phyloP scores from a whole-genome alignment of 2,329 filamentous ascomycete species.

The Fusarium veterinarium region DNA sequence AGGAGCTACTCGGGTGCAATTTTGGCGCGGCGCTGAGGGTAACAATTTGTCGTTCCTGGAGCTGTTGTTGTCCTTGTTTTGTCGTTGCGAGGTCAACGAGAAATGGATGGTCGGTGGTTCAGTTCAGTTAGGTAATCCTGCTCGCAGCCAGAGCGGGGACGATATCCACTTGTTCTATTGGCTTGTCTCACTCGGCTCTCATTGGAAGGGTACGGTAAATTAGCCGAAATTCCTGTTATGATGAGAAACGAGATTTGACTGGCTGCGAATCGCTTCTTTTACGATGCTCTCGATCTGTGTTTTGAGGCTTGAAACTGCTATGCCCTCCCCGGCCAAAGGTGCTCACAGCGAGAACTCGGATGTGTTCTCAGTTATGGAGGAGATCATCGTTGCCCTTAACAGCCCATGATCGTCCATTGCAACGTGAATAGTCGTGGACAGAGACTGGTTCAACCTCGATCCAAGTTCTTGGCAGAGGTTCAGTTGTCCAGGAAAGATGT shows the following conservation, averaged over 20 bases:
- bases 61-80: slow-evolving; percentile 56
- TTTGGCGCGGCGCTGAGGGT: slow-evolving; percentile 46
- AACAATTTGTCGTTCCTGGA: slow-evolving; percentile 43
- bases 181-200: slow-evolving; percentile 17
- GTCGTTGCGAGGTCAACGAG: slow-evolving; percentile 58
- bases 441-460: slow-evolving; percentile 10
- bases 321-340: slow-evolving; percentile 18
- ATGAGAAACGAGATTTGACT: slow-evolving; percentile 29
- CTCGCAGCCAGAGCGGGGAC: neutral
- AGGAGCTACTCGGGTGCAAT: slow-evolving; percentile 29
- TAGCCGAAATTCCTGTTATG: slow-evolving; percentile 43
- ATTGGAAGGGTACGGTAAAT: slow-evolving; percentile 32
- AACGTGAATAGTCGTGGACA: slow-evolving; percentile 4
- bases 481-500: slow-evolving; percentile 33
- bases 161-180: slow-evolving; percentile 27
- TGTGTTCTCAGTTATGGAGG: slow-evolving; percentile 15
- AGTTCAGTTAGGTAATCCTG: slow-evolving; percentile 36
- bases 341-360: slow-evolving; percentile 7
- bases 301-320: slow-evolving; percentile 32
- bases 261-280: slow-evolving; percentile 18
- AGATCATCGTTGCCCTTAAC: slow-evolving; percentile 29
- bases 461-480: neutral
- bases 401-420: slow-evolving; percentile 17
- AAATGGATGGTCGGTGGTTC: slow-evolving; percentile 40
- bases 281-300: slow-evolving; percentile 35